Conservation (phyloP, 257 asterid species). For the Avicennia marina region DNA sequence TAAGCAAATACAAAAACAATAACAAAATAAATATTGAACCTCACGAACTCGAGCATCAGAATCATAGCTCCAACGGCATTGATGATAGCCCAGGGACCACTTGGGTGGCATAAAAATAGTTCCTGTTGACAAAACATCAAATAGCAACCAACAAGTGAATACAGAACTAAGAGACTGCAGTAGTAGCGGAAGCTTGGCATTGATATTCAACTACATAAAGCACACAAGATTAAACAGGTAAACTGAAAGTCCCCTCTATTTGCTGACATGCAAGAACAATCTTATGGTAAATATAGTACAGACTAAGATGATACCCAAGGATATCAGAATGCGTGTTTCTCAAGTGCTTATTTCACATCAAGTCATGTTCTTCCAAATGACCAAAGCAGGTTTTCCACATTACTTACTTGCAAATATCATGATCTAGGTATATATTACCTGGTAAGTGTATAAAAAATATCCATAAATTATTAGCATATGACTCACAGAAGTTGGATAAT, state of each 20-base stretch:
- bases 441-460: not conserved
- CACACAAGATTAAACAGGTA: not conserved
- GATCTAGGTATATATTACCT: not conserved
- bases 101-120: slow-evolving; percentile 95
- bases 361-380: too few relatives aligned
- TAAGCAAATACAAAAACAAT: slow-evolving; percentile 10
- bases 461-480: not conserved
- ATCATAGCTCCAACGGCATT: slow-evolving; percentile 94
- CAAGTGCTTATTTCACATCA: too few relatives aligned
- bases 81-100: slow-evolving; percentile 98
- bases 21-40: too few relatives aligned
- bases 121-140: slow-evolving; percentile 41
- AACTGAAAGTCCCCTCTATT: not conserved
- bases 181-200: not conserved
- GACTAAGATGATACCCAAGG: too few relatives aligned
- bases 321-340: too few relatives aligned
- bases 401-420: too few relatives aligned
- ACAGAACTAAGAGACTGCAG: not conserved
- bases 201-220: not conserved
- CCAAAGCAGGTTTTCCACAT: too few relatives aligned
- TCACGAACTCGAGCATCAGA: slow-evolving; percentile 86
- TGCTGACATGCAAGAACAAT: not conserved
- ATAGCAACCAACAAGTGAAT: slow-evolving; percentile 6
- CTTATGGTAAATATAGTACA: too few relatives aligned
- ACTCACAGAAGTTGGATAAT: not conserved